phyloP scores from a whole-genome alignment of 1,284 basidiomycete species.

The Agaricales sp. region DNA sequence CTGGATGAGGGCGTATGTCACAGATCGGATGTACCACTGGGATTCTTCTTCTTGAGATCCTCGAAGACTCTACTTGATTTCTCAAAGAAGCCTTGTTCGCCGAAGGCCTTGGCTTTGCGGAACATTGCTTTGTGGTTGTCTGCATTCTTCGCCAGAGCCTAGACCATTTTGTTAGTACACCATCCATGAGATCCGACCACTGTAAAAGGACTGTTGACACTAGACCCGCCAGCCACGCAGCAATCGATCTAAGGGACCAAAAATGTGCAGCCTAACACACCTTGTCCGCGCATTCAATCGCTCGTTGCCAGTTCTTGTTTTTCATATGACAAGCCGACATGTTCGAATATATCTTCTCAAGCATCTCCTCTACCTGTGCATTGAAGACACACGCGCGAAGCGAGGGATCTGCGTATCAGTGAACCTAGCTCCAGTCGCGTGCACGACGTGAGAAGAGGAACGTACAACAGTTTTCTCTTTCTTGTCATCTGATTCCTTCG shows the following conservation, averaged over 20 bases:
- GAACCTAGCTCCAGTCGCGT: too few species aligned
- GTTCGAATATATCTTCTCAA: conserved; percentile 75
- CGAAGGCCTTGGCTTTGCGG: conserved; percentile 69
- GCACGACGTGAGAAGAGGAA: too few species aligned
- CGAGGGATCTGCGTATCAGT: too few species aligned
- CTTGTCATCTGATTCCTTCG: conserved; percentile 32
- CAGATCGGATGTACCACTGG: conserved; percentile 31
- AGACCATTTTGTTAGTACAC: conserved; percentile 3
- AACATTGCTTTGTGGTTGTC: conserved; percentile 69
- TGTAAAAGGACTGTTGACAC: too few species aligned
- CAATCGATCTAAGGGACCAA: neutral
- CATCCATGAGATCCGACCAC: conserved; percentile 3
- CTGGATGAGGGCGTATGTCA: neutral
- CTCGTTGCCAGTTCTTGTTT: conserved; percentile 64
- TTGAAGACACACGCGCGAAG: neutral
- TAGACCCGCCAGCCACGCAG: too few species aligned
- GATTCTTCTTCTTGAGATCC: conserved; percentile 52
- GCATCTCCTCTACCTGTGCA: conserved; percentile 54
- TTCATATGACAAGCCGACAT: conserved; percentile 76
- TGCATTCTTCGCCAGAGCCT: conserved; percentile 66
- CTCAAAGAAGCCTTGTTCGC: conserved; percentile 64
- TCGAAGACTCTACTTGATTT: conserved; percentile 54
- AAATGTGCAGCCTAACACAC: conserved; percentile 27
- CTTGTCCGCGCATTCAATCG: conserved; percentile 67
- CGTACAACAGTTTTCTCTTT: conserved; percentile 32